Base-by-base conservation (phyloP, 768 basidiomycete species). In the Lactarius psammicola region DNA sequence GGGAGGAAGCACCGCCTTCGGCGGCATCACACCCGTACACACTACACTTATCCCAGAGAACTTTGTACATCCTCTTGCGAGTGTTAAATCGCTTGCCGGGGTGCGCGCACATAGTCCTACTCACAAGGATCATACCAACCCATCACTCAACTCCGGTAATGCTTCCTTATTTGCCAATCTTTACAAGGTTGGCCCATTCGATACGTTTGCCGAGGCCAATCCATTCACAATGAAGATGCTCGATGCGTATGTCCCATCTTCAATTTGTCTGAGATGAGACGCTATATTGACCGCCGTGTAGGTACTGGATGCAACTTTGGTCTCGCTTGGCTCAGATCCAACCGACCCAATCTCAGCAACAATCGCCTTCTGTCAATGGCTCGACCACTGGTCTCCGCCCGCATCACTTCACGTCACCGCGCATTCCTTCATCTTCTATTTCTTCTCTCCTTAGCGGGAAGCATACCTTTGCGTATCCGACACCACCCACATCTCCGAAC, bases 231-330 rank as follows among this genome's bases (percentile, higher is more conserved):
- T 94, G 81, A 94, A 93, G 80, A 86, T 84, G 1, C 78, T 95
- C 70, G 94, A 95, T 76, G 84, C 87, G 74, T 92, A 84, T 70
- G 84, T 83, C 56, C 28, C 60, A 46, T 68, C 20, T n/a, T n/a
- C 33, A n/a, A 36, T 28, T 38, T 4, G 38, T 65, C n/a, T 46
- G 10, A 49, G 10, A 46, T 58, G 17, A 33, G 49, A 15, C 70
- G 59, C 55, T 62, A 63, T 57, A 64, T 55, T 59, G 23, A 59
- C 60, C 23, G 13, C 20, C 13, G 49, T 64, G 36, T 67, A 85
- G 84, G 8, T 88, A 88, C 74, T 84, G 94, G 44, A 93, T 93
- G 89, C 94, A 96, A 68, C 81, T 96, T 0, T 96, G 94, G 95
- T 85, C 87, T 51, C 85, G 89, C 78, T 90, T 96, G 85, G 92